phyloP scores from a whole-genome alignment of 2,329 filamentous ascomycete species.

The Monosporascus sp. region DNA sequence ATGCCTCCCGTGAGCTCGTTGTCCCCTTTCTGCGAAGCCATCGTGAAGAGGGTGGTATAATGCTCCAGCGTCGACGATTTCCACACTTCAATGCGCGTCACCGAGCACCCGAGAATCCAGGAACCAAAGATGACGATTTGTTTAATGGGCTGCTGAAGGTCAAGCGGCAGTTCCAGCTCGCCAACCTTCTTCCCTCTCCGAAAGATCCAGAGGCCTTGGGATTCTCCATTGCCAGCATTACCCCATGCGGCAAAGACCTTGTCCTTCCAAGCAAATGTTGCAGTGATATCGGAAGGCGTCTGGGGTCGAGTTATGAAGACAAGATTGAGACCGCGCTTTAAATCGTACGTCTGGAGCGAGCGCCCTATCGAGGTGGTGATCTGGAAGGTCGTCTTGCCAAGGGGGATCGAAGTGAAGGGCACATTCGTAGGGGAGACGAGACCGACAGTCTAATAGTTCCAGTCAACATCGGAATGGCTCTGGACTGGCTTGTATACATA shows the following conservation, averaged over 20 bases:
- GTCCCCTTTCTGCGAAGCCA: constrained; percentile 49
- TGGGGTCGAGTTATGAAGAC: constrained; percentile 91
- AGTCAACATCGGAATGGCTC: constrained; percentile 3
- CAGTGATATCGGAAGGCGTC: constrained; percentile 79
- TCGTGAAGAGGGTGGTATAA: constrained; percentile 74
- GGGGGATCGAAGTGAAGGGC: constrained; percentile 81
- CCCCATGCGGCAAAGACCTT: constrained; percentile 89
- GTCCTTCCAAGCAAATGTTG: constrained; percentile 82
- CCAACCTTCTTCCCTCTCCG: constrained; percentile 82
- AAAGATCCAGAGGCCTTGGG: constrained; percentile 80
- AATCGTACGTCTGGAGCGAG: constrained; percentile 90
- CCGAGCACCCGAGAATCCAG: constrained; percentile 80
- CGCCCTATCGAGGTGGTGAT: constrained; percentile 92
- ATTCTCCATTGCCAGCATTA: constrained; percentile 42
- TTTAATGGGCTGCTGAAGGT: constrained; percentile 64
- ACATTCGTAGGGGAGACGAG: constrained; percentile 86
- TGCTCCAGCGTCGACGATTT: constrained; percentile 78
- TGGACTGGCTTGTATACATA: constrained; percentile 33
- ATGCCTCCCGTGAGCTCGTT: constrained; percentile 72
- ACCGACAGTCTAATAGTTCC: constrained; percentile 66
- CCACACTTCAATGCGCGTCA: constrained; percentile 80
- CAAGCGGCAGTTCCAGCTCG: constrained; percentile 63
- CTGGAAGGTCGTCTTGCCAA: constrained; percentile 94
- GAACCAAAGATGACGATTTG: constrained; percentile 80
- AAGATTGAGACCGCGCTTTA: constrained; percentile 82